phyloP scores from a whole-genome alignment of 2,329 filamentous ascomycete species.

The Pochonia chlamydosporia region DNA sequence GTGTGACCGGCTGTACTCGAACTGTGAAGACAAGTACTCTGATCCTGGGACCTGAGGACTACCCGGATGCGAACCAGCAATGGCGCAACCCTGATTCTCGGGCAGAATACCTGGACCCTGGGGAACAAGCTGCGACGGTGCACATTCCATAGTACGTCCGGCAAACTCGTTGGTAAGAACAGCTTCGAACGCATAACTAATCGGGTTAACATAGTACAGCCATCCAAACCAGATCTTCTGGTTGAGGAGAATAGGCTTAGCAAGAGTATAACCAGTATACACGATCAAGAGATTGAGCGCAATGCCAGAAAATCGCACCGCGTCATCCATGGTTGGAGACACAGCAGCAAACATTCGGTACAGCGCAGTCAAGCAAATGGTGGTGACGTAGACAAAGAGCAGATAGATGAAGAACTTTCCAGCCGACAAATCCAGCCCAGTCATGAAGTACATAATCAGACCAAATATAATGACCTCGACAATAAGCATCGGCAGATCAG shows the following conservation, averaged over 20 bases:
- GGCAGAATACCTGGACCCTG: constrained; percentile 33
- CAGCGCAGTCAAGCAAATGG: constrained; percentile 59
- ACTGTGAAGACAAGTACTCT: constrained; percentile 45
- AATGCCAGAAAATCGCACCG: constrained; percentile 38
- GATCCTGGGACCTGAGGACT: constrained; percentile 41
- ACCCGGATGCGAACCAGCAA: constrained; percentile 43
- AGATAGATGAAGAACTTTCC: constrained; percentile 41
- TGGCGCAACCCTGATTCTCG: constrained; percentile 43
- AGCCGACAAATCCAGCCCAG: constrained; percentile 30
- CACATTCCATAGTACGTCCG: constrained; percentile 39
- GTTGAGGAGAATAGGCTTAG: constrained; percentile 45
- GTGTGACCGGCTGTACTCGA: constrained; percentile 47
- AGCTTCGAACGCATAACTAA: constrained; percentile 61
- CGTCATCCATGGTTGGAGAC: constrained; percentile 6
- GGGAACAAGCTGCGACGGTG: constrained; percentile 38
- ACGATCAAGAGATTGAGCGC: constrained; percentile 45
- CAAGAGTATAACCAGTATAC: constrained; percentile 45
- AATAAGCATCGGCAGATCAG: constrained; percentile 39
- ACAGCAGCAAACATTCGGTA: constrained; percentile 35
- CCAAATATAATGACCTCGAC: constrained; percentile 26
- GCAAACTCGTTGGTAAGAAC: constrained; percentile 63
- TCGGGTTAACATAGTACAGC: constrained; percentile 62
- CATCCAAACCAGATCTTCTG: constrained; percentile 58
- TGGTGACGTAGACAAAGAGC: constrained; percentile 43
- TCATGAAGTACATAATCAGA: constrained; percentile 40